A percentile compares a stretch with the other conserved stretches of the same genome.
phyloP scores from a whole-genome alignment of 495 filamentous ascomycete species.

The Zalerion maritima region DNA sequence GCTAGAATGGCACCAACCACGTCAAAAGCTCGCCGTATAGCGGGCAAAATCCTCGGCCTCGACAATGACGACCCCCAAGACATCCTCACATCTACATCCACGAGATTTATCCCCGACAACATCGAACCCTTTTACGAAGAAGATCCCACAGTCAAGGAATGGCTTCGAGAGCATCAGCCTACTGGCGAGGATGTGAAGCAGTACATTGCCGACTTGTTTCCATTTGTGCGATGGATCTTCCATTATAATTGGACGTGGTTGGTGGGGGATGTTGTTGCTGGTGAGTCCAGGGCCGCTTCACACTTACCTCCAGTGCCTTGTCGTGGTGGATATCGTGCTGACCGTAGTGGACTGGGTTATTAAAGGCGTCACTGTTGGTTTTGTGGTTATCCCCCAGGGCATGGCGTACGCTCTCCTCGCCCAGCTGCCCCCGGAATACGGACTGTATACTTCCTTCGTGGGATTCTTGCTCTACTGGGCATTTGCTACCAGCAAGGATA shows the following conservation, averaged over 20 bases:
- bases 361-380: constrained; percentile 19
- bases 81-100: constrained; percentile 29
- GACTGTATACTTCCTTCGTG: constrained; percentile 53
- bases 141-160: constrained; percentile 59
- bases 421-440: constrained; percentile 40
- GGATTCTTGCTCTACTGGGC: constrained; percentile 53
- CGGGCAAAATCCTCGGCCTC: constrained; percentile 62
- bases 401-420: constrained; percentile 53
- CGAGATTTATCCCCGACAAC: constrained; percentile 54
- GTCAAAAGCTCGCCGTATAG: constrained; percentile 46
- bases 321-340: constrained; percentile 1
- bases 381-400: constrained; percentile 44
- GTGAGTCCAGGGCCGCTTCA: constrained; percentile 12
- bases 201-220: constrained; percentile 23
- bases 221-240: constrained; percentile 35
- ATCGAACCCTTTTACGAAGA: constrained; percentile 62
- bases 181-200: constrained; percentile 13
- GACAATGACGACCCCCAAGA: constrained; percentile 44
- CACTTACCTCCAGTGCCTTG: constrained; percentile 1
- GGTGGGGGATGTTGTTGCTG: constrained; percentile 31
- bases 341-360: constrained; percentile 11
- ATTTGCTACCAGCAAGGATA: constrained; percentile 55
- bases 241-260: constrained; percentile 38
- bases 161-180: constrained; percentile 45
- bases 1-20: too few relatives aligned